Percentiles rank a stretch among this genome's conserved stretches.
Evolutionary conservation across 2,329 filamentous ascomycete species (phyloP).

Genomic region (Xylaria arbuscula): DNA sequence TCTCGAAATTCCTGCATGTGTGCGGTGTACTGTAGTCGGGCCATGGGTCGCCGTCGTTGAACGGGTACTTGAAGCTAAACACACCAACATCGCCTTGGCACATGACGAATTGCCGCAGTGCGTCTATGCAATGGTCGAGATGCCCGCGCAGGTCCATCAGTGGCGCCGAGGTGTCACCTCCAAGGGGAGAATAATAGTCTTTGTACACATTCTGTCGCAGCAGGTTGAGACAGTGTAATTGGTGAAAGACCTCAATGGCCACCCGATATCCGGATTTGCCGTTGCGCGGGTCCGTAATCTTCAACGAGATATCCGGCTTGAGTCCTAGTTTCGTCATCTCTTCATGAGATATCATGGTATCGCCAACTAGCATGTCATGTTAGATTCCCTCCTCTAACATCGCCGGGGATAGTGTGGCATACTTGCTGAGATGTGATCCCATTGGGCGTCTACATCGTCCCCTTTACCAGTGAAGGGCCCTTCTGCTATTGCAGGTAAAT

Average conservation of each 20-base stretch:
- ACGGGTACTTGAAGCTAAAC: constrained; percentile 64
- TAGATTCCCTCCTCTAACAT: background rate
- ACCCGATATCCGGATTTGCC: constrained; percentile 70
- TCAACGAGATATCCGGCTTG: constrained; percentile 63
- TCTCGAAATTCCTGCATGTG: constrained; percentile 65
- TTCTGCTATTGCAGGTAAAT: constrained; percentile 59
- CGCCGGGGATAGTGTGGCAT: constrained; percentile 29
- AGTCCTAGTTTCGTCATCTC: constrained; percentile 65
- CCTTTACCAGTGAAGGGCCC: constrained; percentile 67
- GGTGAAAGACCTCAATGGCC: constrained; percentile 68
- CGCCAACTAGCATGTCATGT: constrained; percentile 57
- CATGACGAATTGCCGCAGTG: constrained; percentile 64
- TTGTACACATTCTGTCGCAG: constrained; percentile 61
- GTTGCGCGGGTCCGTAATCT: constrained; percentile 64
- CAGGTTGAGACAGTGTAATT: constrained; percentile 63
- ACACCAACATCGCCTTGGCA: constrained; percentile 66
- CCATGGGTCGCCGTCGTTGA: constrained; percentile 61
- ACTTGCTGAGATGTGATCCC: constrained; percentile 56
- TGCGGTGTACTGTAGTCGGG: constrained; percentile 65
- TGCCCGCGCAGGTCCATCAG: constrained; percentile 57
- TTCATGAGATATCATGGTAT: constrained; percentile 67
- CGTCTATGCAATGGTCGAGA: constrained; percentile 66
- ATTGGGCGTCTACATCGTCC: constrained; percentile 66
- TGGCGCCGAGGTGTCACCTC: constrained; percentile 61
- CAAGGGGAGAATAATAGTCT: constrained; percentile 59